Conservation (phyloP, 2,329 filamentous ascomycete genomes). For the Aspergillus hiratsukae region DNA sequence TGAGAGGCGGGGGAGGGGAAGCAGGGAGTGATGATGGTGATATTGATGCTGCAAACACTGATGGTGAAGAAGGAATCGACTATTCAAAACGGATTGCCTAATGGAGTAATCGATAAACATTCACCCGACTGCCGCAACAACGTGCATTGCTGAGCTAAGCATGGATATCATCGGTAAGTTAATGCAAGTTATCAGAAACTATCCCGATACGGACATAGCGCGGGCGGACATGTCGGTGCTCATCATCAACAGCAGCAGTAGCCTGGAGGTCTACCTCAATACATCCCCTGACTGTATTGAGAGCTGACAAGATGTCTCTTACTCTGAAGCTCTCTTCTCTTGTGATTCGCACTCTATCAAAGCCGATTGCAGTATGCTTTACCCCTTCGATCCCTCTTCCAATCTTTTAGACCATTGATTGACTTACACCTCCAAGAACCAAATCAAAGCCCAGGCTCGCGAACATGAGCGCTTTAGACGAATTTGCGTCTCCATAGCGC, state of each 20-base stretch:
- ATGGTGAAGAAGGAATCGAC: constrained; percentile 21
- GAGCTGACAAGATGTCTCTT: constrained; percentile 50
- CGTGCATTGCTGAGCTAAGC: constrained; percentile 22
- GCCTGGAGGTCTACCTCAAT: not conserved
- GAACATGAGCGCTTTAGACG: constrained; percentile 64
- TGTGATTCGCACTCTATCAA: constrained; percentile 61
- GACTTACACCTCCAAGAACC: constrained; percentile 49
- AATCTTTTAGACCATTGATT: not conserved
- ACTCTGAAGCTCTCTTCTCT: constrained; percentile 64
- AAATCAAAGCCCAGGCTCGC: constrained; percentile 63
- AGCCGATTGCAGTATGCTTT: constrained; percentile 58
- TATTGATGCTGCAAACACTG: constrained; percentile 15
- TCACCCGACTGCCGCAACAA: constrained; percentile 23
- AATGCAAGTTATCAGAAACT: too few relatives aligned
- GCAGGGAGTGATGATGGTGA: constrained; percentile 12
- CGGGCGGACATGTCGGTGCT: constrained; percentile 2
- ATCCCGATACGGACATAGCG: not conserved
- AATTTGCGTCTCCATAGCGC: constrained; percentile 59
- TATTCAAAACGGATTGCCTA: constrained; percentile 24
- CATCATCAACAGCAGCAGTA: not conserved
- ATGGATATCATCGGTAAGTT: constrained; percentile 14
- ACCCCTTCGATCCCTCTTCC: not conserved
- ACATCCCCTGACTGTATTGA: not conserved
- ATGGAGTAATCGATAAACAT: constrained; percentile 40
- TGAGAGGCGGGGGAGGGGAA: constrained; percentile 13